Conservation (phyloP, 495 filamentous ascomycete species). For the Annulohypoxylon moriforme region DNA sequence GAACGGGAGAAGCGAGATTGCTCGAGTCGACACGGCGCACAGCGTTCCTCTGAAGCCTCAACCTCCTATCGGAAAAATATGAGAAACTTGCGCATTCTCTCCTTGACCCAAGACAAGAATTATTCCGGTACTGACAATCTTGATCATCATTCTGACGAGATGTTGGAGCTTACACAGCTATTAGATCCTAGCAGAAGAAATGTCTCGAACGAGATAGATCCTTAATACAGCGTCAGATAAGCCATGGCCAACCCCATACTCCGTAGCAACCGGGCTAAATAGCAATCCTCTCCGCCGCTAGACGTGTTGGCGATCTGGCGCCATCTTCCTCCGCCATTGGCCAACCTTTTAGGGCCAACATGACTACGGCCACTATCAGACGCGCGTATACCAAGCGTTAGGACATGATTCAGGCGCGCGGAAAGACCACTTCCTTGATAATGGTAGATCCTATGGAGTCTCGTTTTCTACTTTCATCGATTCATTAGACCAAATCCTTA, state of each 20-base stretch:
- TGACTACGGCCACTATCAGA: background rate
- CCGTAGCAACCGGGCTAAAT: conserved; percentile 13
- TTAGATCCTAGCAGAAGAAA: conserved; percentile 1
- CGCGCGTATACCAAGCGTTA: conserved; percentile 4
- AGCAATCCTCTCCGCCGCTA: conserved; percentile 13
- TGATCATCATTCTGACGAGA: conserved; percentile 13
- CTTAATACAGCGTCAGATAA: conserved; percentile 14
- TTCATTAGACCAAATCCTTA: conserved; percentile 15
- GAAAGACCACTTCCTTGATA: conserved; percentile 25
- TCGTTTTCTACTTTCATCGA: conserved; percentile 8
- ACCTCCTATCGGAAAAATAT: conserved; percentile 21
- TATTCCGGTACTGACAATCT: conserved; percentile 14
- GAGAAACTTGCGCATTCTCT: conserved; percentile 11
- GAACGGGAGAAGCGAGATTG: conserved; percentile 35
- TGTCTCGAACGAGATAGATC: conserved; percentile 10
- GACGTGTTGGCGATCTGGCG: conserved; percentile 18
- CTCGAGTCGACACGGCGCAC: conserved; percentile 24
- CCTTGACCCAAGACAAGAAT: conserved; percentile 1
- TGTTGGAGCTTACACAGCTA: background rate
- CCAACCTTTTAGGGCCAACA: conserved; percentile 15
- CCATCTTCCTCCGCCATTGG: conserved; percentile 30
- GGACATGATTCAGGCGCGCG: conserved; percentile 22
- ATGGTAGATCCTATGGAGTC: background rate
- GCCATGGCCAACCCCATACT: background rate
- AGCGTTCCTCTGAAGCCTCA: conserved; percentile 26